Percentiles rank a stretch among this genome's conserved stretches.
Conservation (phyloP, 306 rosid genomes). For the Cyclanthera cordifolia region DNA sequence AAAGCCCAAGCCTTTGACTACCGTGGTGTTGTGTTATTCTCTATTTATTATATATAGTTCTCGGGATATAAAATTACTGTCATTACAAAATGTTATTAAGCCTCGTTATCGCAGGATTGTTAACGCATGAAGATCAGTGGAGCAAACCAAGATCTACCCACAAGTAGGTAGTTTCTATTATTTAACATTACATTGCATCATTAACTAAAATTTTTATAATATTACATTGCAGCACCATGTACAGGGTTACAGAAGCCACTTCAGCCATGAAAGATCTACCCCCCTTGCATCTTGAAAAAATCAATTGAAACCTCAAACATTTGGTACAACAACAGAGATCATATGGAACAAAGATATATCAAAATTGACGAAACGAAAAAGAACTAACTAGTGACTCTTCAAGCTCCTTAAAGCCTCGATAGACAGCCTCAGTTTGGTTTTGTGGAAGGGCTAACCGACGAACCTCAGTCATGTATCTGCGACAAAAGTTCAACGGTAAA, state of each 20-base stretch:
- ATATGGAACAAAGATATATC: slow-evolving; percentile 24
- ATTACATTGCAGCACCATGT: background rate
- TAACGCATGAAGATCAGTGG: background rate
- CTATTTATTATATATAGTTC: background rate
- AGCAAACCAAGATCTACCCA: background rate
- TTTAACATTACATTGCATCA: slow-evolving; percentile 5
- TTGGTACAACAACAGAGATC: slow-evolving; percentile 9
- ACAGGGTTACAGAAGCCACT: background rate
- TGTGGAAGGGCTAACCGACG: slow-evolving; percentile 84
- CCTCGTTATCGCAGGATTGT: background rate
- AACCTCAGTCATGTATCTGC: slow-evolving; percentile 89
- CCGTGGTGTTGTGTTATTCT: background rate
- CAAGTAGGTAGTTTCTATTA: background rate
- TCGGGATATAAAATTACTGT: background rate
- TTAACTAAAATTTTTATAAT: background rate
- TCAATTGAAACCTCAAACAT: background rate
- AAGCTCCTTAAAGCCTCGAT: slow-evolving; percentile 73
- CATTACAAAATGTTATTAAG: background rate
- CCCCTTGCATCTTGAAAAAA: background rate
- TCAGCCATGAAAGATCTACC: slow-evolving; percentile 9
- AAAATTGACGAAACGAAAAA: slow-evolving; percentile 54
- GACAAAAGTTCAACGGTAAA: background rate
- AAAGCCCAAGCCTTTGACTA: too few relatives aligned
- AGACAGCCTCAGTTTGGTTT: slow-evolving; percentile 62
- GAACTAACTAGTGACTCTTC: slow-evolving; percentile 80